Evolutionary conservation across 2,329 filamentous ascomycete species (phyloP).

Genomic region (Venturia pyrina): DNA sequence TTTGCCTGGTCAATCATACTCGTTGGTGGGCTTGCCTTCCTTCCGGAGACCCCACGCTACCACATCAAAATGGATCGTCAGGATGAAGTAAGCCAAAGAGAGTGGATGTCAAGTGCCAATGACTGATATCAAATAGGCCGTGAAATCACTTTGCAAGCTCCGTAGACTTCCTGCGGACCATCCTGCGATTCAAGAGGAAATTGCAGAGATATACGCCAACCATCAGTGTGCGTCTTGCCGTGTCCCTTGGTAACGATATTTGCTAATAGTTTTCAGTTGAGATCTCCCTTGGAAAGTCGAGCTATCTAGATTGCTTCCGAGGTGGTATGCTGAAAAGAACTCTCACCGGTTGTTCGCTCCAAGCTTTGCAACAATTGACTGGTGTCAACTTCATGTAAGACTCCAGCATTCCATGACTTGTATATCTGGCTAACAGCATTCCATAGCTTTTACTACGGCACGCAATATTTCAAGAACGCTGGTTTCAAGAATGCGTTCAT

Average conservation of each 20-base stretch:
- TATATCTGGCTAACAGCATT: background rate
- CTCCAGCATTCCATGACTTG: background rate
- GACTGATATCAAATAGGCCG: constrained; percentile 33
- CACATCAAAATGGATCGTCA: constrained; percentile 54
- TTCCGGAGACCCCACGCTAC: constrained; percentile 70
- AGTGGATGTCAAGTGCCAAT: background rate
- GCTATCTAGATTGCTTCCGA: constrained; percentile 33
- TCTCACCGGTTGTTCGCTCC: constrained; percentile 61
- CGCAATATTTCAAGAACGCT: constrained; percentile 29
- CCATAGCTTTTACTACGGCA: constrained; percentile 17
- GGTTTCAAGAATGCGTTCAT: constrained; percentile 45
- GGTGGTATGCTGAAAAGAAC: constrained; percentile 48
- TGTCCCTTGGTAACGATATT: background rate
- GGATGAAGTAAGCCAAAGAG: constrained; percentile 31
- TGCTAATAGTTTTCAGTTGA: constrained; percentile 44
- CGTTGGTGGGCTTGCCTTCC: constrained; percentile 46
- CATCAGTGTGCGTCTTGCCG: constrained; percentile 30
- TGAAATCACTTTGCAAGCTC: constrained; percentile 50
- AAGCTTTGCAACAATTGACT: constrained; percentile 69
- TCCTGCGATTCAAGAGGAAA: constrained; percentile 48
- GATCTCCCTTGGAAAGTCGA: constrained; percentile 43
- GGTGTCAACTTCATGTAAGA: constrained; percentile 35
- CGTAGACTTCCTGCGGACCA: constrained; percentile 51
- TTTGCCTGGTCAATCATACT: constrained; percentile 60
- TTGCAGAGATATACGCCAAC: constrained; percentile 54